Conservation (phyloP, 306 rosid genomes). For the Cicer yamashitae region DNA sequence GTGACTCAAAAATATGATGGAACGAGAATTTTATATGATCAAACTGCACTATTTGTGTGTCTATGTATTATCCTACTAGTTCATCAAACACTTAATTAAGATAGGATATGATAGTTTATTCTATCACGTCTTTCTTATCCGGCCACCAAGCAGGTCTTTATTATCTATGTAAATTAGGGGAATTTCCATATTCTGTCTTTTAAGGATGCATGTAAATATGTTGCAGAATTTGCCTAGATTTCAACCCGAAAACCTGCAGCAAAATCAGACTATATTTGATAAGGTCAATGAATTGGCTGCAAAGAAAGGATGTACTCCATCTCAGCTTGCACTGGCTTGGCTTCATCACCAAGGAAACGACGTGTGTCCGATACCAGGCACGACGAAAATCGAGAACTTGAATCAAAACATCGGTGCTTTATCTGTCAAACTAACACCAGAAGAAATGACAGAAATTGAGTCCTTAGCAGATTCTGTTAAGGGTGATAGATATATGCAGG, state of each 20-base stretch:
- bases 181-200: too few relatives aligned
- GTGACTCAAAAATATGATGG: neutral
- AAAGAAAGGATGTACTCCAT: conserved; percentile 65
- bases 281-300: conserved; percentile 62
- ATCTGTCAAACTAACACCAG: conserved; percentile 62
- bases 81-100: neutral
- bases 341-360: conserved; percentile 74
- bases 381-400: conserved; percentile 63
- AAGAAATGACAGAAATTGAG: conserved; percentile 69
- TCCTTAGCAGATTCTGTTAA: conserved; percentile 54
- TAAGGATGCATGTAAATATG: neutral
- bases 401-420: conserved; percentile 68
- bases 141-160: too few relatives aligned
- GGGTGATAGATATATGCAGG: conserved; percentile 50
- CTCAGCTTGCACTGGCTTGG: conserved; percentile 73
- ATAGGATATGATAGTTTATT: too few relatives aligned
- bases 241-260: conserved; percentile 65
- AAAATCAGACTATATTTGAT: conserved; percentile 64
- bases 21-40: neutral
- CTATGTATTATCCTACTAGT: neutral
- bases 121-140: neutral
- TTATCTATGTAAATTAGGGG: too few relatives aligned
- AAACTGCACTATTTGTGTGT: neutral
- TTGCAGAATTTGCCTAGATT: conserved; percentile 59
- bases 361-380: conserved; percentile 80